Percentiles rank a stretch among this genome's conserved stretches.
These are phyloP conservation scores for Lasiodiplodia gonubiensis DNA, from an alignment of 2,329 filamentous ascomycete genomes.

Conservation along the genomic window DNA sequence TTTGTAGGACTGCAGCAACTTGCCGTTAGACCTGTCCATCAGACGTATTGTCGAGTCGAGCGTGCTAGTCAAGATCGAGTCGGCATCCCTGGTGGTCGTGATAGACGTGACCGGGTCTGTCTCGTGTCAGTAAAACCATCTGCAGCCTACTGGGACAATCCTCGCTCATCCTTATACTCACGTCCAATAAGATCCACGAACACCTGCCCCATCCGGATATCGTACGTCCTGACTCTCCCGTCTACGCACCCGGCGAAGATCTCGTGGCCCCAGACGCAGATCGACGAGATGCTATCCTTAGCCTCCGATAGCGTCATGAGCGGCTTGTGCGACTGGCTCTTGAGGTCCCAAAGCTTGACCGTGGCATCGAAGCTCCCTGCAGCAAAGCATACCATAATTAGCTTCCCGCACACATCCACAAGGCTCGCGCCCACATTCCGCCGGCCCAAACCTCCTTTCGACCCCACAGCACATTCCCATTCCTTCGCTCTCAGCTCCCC, in stretches of 20 bases:
- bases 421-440: neutral
- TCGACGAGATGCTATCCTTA: slow-evolving; percentile 66
- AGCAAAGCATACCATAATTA: neutral
- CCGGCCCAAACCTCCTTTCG: neutral
- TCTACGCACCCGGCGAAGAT: slow-evolving; percentile 83
- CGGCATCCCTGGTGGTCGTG: slow-evolving; percentile 71
- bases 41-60: slow-evolving; percentile 79
- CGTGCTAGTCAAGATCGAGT: slow-evolving; percentile 73
- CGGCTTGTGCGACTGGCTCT: slow-evolving; percentile 58
- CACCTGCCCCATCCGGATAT: slow-evolving; percentile 75
- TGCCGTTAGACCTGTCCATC: slow-evolving; percentile 78
- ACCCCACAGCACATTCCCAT: neutral
- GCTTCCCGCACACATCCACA: neutral
- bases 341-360: slow-evolving; percentile 68
- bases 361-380: slow-evolving; percentile 73
- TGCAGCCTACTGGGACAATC: neutral
- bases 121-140: neutral
- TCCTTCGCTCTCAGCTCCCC: neutral
- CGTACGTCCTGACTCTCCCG: slow-evolving; percentile 80
- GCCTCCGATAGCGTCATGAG: slow-evolving; percentile 77
- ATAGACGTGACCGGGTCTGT: slow-evolving; percentile 74
- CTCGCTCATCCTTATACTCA: slow-evolving; percentile 37
- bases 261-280: slow-evolving; percentile 52
- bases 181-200: slow-evolving; percentile 73
- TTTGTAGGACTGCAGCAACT: slow-evolving; percentile 73